Evolutionary conservation across 768 basidiomycete species (phyloP).

Genomic region (Kwoniella sp.): DNA sequence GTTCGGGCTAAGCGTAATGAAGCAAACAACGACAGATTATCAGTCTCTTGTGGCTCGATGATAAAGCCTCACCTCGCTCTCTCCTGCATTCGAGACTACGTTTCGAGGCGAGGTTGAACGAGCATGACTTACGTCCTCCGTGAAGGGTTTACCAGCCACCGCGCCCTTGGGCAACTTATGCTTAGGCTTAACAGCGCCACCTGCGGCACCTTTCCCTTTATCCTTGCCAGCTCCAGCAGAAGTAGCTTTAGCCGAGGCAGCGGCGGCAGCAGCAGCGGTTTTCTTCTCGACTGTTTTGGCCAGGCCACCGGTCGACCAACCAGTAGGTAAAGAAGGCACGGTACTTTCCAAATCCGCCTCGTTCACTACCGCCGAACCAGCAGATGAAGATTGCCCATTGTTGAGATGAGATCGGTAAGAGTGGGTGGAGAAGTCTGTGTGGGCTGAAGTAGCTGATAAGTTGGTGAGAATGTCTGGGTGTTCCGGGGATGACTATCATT

Average conservation of each 20-base stretch:
- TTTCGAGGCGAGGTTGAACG: too few species aligned
- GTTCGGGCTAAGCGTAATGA: slow-evolving; percentile 45
- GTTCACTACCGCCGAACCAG: slow-evolving; percentile 18
- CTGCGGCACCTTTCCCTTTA: slow-evolving; percentile 7
- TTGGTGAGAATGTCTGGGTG: slow-evolving; percentile 84
- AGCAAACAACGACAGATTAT: too few species aligned
- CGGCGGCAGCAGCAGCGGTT: slow-evolving; percentile 11
- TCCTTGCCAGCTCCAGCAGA: slow-evolving; percentile 12
- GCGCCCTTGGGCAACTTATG: slow-evolving; percentile 54
- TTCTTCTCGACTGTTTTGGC: slow-evolving; percentile 16
- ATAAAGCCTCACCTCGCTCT: too few species aligned
- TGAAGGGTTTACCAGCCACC: slow-evolving; percentile 39
- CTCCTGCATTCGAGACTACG: too few species aligned
- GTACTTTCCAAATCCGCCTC: slow-evolving; percentile 56
- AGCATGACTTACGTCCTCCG: slow-evolving; percentile 53
- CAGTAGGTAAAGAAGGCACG: slow-evolving; percentile 50
- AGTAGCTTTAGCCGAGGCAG: neutral
- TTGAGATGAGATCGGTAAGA: slow-evolving; percentile 50
- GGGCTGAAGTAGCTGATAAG: slow-evolving; percentile 74
- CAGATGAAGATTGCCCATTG: slow-evolving; percentile 25
- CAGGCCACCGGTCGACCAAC: slow-evolving; percentile 37
- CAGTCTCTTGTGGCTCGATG: too few species aligned
- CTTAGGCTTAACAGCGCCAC: slow-evolving; percentile 31
- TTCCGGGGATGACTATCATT: slow-evolving; percentile 82
- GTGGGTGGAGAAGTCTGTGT: slow-evolving; percentile 75